Percentiles rank a stretch among this genome's conserved stretches.
Evolutionary conservation across 768 basidiomycete species (phyloP).

Genomic region (Lepiota venenata): DNA sequence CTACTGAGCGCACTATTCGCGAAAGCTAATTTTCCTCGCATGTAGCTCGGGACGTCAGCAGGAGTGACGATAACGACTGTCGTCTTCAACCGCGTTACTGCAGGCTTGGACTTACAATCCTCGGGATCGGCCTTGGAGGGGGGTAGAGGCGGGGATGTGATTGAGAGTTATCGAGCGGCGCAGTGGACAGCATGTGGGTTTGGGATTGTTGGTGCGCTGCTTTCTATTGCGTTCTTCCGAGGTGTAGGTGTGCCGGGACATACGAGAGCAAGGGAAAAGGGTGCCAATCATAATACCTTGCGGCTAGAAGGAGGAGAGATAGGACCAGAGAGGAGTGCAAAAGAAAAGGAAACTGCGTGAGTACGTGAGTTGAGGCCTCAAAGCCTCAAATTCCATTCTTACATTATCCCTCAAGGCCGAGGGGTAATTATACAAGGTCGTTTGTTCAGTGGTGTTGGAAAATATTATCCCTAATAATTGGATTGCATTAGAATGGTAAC

Average conservation of each 20-base stretch:
- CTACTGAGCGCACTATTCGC: background rate
- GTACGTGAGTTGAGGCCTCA: too few species aligned
- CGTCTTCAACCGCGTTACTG: conserved; percentile 54
- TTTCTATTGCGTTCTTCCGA: conserved; percentile 22
- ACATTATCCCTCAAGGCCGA: too few species aligned
- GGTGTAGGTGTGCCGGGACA: conserved; percentile 27
- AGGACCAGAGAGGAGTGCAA: background rate
- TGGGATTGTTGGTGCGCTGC: conserved; percentile 49
- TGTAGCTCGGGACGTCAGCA: conserved; percentile 62
- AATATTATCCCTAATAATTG: too few species aligned
- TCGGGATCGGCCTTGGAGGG: too few species aligned
- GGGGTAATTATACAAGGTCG: too few species aligned
- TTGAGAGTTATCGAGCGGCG: conserved; percentile 58
- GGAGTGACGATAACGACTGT: conserved; percentile 73
- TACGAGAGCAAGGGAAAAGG: conserved; percentile 7
- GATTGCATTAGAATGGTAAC: too few species aligned
- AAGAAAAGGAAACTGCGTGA: background rate
- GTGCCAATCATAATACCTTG: background rate
- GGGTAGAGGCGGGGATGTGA: conserved; percentile 24
- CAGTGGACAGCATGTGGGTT: conserved; percentile 67
- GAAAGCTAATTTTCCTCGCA: background rate
- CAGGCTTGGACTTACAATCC: conserved; percentile 14
- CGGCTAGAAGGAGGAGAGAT: background rate
- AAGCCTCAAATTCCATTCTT: too few species aligned
- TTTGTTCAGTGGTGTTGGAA: too few species aligned